Evolutionary conservation across 1,139 yeast genomes (phyloP).

Genomic region (Nakaseomyces nivariensis): DNA sequence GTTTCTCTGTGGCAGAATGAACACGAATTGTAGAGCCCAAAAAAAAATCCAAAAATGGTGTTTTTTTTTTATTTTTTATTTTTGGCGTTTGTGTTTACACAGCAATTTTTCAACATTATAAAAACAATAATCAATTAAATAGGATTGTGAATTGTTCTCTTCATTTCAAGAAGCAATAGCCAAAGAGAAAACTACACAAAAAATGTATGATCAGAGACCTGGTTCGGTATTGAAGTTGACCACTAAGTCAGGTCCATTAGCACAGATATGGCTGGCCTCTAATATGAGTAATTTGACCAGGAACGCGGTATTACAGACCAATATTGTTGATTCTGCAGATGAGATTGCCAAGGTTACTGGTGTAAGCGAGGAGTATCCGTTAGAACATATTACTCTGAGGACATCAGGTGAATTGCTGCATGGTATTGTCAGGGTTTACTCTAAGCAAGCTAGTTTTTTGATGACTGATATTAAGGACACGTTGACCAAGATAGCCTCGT

Average conservation of each 20-base stretch:
- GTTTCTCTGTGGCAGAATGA: too few species aligned
- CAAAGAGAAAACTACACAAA: background rate
- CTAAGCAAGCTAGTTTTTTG: conserved; percentile 75
- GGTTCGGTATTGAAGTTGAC: conserved; percentile 16
- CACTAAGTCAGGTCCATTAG: conserved; percentile 70
- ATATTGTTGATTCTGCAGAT: conserved; percentile 58
- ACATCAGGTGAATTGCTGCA: conserved; percentile 80
- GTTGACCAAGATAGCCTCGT: conserved; percentile 58
- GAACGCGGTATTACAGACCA: conserved; percentile 63
- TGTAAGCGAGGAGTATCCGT: conserved; percentile 12
- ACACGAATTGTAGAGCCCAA: too few species aligned
- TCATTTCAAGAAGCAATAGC: too few species aligned
- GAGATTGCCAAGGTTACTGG: conserved; percentile 37
- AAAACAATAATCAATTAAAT: too few species aligned
- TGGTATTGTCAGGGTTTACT: conserved; percentile 83
- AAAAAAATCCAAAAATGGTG: too few species aligned
- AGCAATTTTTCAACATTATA: too few species aligned
- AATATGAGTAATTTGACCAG: conserved; percentile 72
- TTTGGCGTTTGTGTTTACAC: too few species aligned
- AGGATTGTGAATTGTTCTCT: too few species aligned
- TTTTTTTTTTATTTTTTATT: too few species aligned
- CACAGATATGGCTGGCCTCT: conserved; percentile 91
- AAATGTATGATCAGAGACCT: background rate
- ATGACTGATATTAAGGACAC: conserved; percentile 81
- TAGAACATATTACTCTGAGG: conserved; percentile 63